phyloP scores from a whole-genome alignment of 106 monocot genomes.

The Alisma plantagoaquatica region DNA sequence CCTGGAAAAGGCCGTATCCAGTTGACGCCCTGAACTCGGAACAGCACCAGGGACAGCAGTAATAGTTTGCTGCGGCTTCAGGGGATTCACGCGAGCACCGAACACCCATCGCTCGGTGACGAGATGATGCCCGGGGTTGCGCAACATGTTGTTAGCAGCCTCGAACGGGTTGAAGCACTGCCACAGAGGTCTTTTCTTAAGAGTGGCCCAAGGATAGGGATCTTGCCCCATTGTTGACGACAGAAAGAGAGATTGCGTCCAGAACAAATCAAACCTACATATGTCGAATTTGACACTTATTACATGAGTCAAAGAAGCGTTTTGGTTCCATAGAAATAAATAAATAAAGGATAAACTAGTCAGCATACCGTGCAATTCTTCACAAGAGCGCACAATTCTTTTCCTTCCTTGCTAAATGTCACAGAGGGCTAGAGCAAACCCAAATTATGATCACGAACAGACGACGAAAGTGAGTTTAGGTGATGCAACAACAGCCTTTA shows the following conservation, averaged over 20 bases:
- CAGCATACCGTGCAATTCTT: background rate
- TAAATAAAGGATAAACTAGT: background rate
- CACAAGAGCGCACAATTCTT: constrained; percentile 1
- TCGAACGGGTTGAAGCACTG: constrained; percentile 10
- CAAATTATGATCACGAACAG: background rate
- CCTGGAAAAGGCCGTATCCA: constrained; percentile 2
- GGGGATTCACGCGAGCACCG: background rate
- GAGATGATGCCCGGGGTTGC: constrained; percentile 10
- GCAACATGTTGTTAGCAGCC: constrained; percentile 9
- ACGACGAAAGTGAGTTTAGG: constrained; percentile 5
- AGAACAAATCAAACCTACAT: too few relatives aligned
- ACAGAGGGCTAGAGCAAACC: background rate
- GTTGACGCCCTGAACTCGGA: background rate
- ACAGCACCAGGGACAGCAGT: constrained; percentile 6
- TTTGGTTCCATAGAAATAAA: too few relatives aligned
- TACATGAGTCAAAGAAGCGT: too few relatives aligned
- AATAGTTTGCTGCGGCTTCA: background rate
- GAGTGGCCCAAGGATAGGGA: constrained; percentile 17
- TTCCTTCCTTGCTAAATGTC: too few relatives aligned
- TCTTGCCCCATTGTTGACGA: constrained; percentile 27
- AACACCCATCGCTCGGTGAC: constrained; percentile 1
- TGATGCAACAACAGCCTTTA: constrained; percentile 7
- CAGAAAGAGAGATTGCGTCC: background rate
- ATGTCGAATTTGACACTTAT: too few relatives aligned
- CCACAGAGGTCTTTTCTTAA: constrained; percentile 10